Base-by-base conservation (phyloP, 768 basidiomycete species). In the Amanita pallidorosea region DNA sequence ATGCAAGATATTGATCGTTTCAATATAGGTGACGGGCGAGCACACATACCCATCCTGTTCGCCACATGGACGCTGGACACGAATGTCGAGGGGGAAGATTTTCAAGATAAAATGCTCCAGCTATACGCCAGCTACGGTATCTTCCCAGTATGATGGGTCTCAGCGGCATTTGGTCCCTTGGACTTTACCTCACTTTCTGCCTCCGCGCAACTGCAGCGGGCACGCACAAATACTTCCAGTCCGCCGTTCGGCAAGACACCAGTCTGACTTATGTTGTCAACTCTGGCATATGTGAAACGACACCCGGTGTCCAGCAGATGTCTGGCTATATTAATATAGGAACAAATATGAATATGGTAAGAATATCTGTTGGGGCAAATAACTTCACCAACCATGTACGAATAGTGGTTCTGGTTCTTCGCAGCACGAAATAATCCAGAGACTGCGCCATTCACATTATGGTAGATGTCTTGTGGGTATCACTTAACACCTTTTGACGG, bases 331-430 rank as follows among this genome's bases (percentile, higher is more conserved):
- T 80, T 7, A 73, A 81, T 35, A 63, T 84, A 29, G 77, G 73
- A 8, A 65, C 57, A 11, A 74, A 79, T 47, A 80, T 77, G 73
- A 79, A 77, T 0, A 76, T 79, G 75, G 79, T 80, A 42, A 52
- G 40, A 17, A 29, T 12, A 11, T 12, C 6, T 11, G 12, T 9
- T 13, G n/a, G 4, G 9, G 11, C 4, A 5, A n/a, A 38, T 7
- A 7, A 12, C 7, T 25, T 31, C n/a, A 20, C 29, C 22, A 25
- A 44, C 15, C 45, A 15, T 7, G 12, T 34, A 17, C 7, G 29
- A 20, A 44, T 17, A 81, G 81, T 84, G 79, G 80, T 85, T 84
- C 58, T 85, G 82, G 80, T 85, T 83, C 62, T 85, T 85, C 48
- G 83, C 80, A 54, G 73, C 83, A 2, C 71, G 83, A 12, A 63